These are phyloP conservation scores for Botrytis paeoniae DNA, from an alignment of 2,329 filamentous ascomycete species.

Conservation along the genomic window DNA sequence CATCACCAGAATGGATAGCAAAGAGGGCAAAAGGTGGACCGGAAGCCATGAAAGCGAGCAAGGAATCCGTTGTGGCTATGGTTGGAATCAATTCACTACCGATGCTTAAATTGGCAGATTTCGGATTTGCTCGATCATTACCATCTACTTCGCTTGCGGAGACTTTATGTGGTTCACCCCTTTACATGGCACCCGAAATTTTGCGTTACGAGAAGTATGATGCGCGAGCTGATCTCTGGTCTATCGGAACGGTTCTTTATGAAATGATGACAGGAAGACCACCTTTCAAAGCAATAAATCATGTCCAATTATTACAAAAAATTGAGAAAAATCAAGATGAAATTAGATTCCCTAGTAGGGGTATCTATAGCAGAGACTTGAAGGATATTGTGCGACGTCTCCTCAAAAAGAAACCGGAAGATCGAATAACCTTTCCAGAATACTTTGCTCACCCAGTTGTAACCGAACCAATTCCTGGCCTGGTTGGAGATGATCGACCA, in stretches of 20 bases:
- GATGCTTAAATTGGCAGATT: slow-evolving; percentile 97
- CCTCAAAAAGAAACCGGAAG: slow-evolving; percentile 80
- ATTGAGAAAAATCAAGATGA: slow-evolving; percentile 86
- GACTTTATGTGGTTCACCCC: slow-evolving; percentile 90
- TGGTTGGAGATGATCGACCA: slow-evolving; percentile 73
- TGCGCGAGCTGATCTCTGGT: slow-evolving; percentile 96
- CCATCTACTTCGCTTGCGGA: slow-evolving; percentile 90
- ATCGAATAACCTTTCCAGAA: slow-evolving; percentile 79
- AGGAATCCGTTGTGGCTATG: slow-evolving; percentile 75
- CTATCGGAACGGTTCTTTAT: slow-evolving; percentile 89
- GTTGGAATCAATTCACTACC: slow-evolving; percentile 81
- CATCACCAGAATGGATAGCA: slow-evolving; percentile 69
- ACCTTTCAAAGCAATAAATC: slow-evolving; percentile 88
- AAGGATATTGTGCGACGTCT: slow-evolving; percentile 77
- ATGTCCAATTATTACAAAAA: slow-evolving; percentile 87
- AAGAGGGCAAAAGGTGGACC: slow-evolving; percentile 55
- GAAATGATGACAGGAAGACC: slow-evolving; percentile 92
- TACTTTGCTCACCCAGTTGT: slow-evolving; percentile 79
- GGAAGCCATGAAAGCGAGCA: slow-evolving; percentile 72
- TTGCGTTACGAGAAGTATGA: slow-evolving; percentile 96
- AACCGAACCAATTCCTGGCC: slow-evolving; percentile 70
- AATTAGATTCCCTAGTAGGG: slow-evolving; percentile 77
- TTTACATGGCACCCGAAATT: slow-evolving; percentile 99
- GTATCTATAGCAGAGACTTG: slow-evolving; percentile 68
- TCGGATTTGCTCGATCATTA: slow-evolving; percentile 93